These are phyloP conservation scores for Trichosporon sp. DNA, from an alignment of 1,284 basidiomycete species.

Conservation along the genomic window DNA sequence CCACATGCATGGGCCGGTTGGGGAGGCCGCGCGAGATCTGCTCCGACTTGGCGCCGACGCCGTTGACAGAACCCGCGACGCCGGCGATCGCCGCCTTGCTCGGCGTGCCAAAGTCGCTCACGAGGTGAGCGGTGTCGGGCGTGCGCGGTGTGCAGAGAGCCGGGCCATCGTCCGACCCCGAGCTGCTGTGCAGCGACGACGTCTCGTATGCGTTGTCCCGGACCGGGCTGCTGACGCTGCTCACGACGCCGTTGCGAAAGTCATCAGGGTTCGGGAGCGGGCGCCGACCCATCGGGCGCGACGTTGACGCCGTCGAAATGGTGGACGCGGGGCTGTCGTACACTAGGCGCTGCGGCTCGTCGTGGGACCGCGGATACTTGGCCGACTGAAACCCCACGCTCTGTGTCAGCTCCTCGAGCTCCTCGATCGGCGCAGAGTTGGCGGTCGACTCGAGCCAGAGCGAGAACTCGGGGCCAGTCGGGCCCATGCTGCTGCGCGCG, in stretches of 20 bases:
- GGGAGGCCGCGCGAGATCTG: not conserved
- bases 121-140: conserved; percentile 15
- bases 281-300: not conserved
- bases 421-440: conserved; percentile 7
- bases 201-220: conserved; percentile 3
- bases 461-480: conserved; percentile 1
- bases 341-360: not conserved
- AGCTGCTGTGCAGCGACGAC: not conserved
- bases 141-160: conserved; percentile 18
- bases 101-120: not conserved
- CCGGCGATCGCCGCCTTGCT: not conserved
- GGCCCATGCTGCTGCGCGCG: not conserved
- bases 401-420: conserved; percentile 4
- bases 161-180: conserved; percentile 12
- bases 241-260: not conserved
- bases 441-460: conserved; percentile 5
- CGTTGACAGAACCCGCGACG: not conserved
- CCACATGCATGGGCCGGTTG: not conserved
- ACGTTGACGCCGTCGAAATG: not conserved
- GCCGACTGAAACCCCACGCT: not conserved
- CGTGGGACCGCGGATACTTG: not conserved
- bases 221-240: not conserved
- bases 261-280: not conserved
- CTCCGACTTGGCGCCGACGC: not conserved
- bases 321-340: not conserved